These are phyloP conservation scores for Scenedesmus sp. DNA, from an alignment of 163 green algal species.

Conservation along the genomic window DNA sequence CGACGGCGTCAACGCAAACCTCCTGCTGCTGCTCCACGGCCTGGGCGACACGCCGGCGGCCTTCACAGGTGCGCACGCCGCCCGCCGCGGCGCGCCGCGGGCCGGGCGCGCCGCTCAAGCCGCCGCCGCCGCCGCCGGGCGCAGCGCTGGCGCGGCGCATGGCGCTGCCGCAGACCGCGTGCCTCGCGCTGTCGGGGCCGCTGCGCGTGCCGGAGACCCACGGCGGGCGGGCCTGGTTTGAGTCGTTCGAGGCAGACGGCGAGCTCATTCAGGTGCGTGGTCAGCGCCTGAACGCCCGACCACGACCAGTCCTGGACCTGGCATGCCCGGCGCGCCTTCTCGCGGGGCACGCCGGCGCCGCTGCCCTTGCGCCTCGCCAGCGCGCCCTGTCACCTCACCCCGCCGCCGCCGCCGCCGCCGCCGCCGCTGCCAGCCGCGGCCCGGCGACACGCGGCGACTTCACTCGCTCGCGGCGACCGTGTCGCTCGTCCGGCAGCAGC, in stretches of 20 bases:
- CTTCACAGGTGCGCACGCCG: slow-evolving; percentile 18
- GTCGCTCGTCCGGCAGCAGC: slow-evolving; percentile 24
- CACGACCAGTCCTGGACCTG: too few relatives aligned
- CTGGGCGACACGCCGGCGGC: slow-evolving; percentile 24
- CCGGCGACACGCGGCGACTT: neutral
- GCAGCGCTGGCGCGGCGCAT: slow-evolving; percentile 31
- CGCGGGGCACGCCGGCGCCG: too few relatives aligned
- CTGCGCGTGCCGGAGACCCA: slow-evolving; percentile 27
- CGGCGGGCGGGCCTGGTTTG: slow-evolving; percentile 38
- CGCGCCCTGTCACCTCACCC: too few relatives aligned
- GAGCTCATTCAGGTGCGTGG: slow-evolving; percentile 43
- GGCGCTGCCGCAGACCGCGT: slow-evolving; percentile 16
- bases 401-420: too few relatives aligned
- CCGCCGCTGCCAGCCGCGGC: neutral
- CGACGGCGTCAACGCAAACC: slow-evolving; percentile 25
- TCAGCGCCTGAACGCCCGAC: too few relatives aligned
- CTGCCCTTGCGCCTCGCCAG: too few relatives aligned
- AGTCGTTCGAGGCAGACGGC: slow-evolving; percentile 29
- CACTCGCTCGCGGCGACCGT: slow-evolving; percentile 10
- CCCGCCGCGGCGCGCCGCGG: too few relatives aligned
- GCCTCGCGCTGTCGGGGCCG: slow-evolving; percentile 24
- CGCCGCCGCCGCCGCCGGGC: too few relatives aligned
- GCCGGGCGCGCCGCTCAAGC: too few relatives aligned
- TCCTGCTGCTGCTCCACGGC: slow-evolving; percentile 39
- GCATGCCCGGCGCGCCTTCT: too few relatives aligned